Conservation (phyloP, 371 early-diverging fungal genomes). For the Blastocladiella emersonii region DNA sequence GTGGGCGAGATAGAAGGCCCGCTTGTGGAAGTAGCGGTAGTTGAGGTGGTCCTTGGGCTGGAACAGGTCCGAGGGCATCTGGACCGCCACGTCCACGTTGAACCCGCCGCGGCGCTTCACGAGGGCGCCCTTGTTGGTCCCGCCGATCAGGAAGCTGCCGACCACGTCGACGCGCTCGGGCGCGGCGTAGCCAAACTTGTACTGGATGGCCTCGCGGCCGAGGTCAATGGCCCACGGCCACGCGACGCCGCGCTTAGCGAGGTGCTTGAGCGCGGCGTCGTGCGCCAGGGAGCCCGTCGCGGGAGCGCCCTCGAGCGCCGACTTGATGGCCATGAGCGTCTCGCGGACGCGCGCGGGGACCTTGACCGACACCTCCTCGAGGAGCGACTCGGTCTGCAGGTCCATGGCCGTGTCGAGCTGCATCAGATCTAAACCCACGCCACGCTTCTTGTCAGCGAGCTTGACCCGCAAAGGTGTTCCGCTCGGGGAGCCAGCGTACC, state of each 20-base stretch:
- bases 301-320: neutral
- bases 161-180: slow-evolving; percentile 67
- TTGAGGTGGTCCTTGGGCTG: slow-evolving; percentile 87
- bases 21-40: slow-evolving; percentile 86
- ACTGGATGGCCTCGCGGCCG: slow-evolving; percentile 19
- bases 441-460: neutral
- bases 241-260: neutral
- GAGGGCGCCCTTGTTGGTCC: slow-evolving; percentile 31
- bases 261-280: neutral
- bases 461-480: neutral
- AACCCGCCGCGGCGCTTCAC: slow-evolving; percentile 41
- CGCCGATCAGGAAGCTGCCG: slow-evolving; percentile 65
- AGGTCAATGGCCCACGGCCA: slow-evolving; percentile 1
- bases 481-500: neutral
- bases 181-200: slow-evolving; percentile 57
- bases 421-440: neutral
- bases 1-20: slow-evolving; percentile 74
- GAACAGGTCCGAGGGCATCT: slow-evolving; percentile 76
- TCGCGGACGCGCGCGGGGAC: neutral
- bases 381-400: neutral
- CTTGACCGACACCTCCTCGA: neutral
- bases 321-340: neutral
- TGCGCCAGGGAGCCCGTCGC: neutral
- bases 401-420: neutral
- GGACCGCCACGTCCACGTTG: slow-evolving; percentile 80